These are phyloP conservation scores for Populus hybrid DNA, from an alignment of 441 rosid genomes.

Conservation along the genomic window DNA sequence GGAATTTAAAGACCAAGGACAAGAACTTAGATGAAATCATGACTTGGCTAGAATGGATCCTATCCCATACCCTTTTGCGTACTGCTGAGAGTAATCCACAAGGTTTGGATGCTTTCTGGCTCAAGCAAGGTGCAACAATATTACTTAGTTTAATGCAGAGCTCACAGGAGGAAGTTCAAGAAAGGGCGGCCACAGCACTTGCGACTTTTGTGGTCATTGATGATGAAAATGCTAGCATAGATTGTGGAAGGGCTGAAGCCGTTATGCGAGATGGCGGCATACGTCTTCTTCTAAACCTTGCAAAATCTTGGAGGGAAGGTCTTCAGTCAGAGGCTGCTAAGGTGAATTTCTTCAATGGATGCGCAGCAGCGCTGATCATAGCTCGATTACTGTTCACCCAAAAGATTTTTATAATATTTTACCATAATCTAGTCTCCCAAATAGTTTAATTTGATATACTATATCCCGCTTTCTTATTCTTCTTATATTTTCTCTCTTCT, in stretches of 20 bases:
- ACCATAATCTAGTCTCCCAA: neutral
- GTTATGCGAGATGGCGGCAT: slow-evolving; percentile 91
- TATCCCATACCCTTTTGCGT: slow-evolving; percentile 79
- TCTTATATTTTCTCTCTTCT: slow-evolving; percentile 2
- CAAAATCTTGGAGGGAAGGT: slow-evolving; percentile 96
- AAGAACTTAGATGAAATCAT: slow-evolving; percentile 59
- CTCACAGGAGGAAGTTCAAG: slow-evolving; percentile 92
- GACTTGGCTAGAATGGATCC: slow-evolving; percentile 87
- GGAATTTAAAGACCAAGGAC: slow-evolving; percentile 42
- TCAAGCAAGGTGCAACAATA: slow-evolving; percentile 83
- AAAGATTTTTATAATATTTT: neutral
- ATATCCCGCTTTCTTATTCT: neutral
- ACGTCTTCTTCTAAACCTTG: slow-evolving; percentile 78
- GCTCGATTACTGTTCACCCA: neutral
- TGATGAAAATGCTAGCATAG: slow-evolving; percentile 94
- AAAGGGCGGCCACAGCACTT: slow-evolving; percentile 89
- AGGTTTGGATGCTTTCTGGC: slow-evolving; percentile 84
- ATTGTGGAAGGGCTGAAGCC: slow-evolving; percentile 91
- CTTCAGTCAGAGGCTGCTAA: slow-evolving; percentile 97
- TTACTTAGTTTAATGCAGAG: slow-evolving; percentile 86
- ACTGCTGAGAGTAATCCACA: slow-evolving; percentile 84
- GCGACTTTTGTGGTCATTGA: slow-evolving; percentile 92
- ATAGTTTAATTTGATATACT: slow-evolving; percentile 9
- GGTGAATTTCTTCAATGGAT: slow-evolving; percentile 33
- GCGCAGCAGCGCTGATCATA: neutral